Percentiles rank a stretch among this genome's conserved stretches.
phyloP scores from a whole-genome alignment of 2,329 filamentous ascomycete species.

The Penicillium sp. region DNA sequence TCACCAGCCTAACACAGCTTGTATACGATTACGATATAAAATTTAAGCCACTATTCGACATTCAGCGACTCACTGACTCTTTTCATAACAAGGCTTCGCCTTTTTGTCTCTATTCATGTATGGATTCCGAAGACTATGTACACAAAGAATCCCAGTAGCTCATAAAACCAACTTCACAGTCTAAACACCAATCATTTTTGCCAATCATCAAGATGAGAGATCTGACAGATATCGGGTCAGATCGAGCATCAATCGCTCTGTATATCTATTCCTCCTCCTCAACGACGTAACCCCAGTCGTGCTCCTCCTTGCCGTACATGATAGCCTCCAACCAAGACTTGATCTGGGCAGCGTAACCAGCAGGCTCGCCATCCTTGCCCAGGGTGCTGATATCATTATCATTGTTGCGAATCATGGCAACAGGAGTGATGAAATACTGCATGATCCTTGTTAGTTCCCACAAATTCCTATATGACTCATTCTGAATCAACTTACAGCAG shows the following conservation, averaged over 20 bases:
- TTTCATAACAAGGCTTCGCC: not conserved
- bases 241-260: not conserved
- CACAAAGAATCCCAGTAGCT: not conserved
- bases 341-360: slow-evolving; percentile 50
- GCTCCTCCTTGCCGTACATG: slow-evolving; percentile 71
- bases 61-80: not conserved
- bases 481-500: slow-evolving; percentile 64
- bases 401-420: slow-evolving; percentile 70
- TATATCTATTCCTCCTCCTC: slow-evolving; percentile 50
- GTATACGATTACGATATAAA: not conserved
- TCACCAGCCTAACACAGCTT: not conserved
- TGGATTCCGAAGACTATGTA: slow-evolving; percentile 13
- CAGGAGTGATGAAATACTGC: slow-evolving; percentile 71
- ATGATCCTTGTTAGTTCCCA: not conserved
- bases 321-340: slow-evolving; percentile 72
- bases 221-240: not conserved
- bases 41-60: not conserved
- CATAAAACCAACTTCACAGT: slow-evolving; percentile 9
- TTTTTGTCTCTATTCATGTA: not conserved
- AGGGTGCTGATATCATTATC: slow-evolving; percentile 63
- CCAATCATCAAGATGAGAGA: not conserved
- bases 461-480: not conserved
- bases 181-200: not conserved
- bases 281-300: slow-evolving; percentile 71
- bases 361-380: slow-evolving; percentile 32